Evolutionary conservation across 306 rosid genomes (phyloP).

Genomic region (Hylodesmum podocarpum): DNA sequence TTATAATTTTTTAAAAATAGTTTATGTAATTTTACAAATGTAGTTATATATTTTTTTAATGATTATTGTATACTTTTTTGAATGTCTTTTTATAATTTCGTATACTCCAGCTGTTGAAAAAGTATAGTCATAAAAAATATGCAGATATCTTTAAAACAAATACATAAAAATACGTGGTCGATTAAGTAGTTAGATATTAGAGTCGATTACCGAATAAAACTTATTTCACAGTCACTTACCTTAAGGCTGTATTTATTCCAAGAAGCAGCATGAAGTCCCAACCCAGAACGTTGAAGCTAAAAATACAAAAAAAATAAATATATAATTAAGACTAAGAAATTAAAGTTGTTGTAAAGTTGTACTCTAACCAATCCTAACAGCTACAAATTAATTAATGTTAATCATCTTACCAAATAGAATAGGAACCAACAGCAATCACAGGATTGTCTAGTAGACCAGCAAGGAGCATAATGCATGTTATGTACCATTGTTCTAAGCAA

Average conservation of each 20-base stretch:
- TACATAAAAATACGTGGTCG: no score
- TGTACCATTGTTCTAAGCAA: slow-evolving; percentile 57
- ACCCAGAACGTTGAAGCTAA: slow-evolving; percentile 27
- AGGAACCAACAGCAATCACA: slow-evolving; percentile 53
- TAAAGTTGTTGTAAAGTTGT: background rate
- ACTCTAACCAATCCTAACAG: background rate
- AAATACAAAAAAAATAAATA: background rate
- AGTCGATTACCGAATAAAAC: no score
- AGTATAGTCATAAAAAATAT: no score
- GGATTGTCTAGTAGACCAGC: slow-evolving; percentile 47
- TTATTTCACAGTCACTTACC: slow-evolving; percentile 24
- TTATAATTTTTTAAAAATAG: no score
- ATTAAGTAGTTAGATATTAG: no score
- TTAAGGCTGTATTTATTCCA: slow-evolving; percentile 28
- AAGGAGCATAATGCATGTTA: slow-evolving; percentile 34
- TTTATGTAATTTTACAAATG: no score
- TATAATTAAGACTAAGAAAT: background rate
- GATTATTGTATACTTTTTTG: no score
- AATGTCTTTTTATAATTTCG: no score
- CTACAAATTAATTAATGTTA: background rate
- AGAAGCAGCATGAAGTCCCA: slow-evolving; percentile 12
- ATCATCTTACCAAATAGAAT: slow-evolving; percentile 51
- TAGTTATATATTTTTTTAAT: no score
- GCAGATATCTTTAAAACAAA: no score
- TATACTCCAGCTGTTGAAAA: no score